Percentiles rank a stretch among this genome's conserved stretches.
These are phyloP conservation scores for Microsporum ferrugineum DNA, from an alignment of 2,329 filamentous ascomycete species.

Conservation along the genomic window DNA sequence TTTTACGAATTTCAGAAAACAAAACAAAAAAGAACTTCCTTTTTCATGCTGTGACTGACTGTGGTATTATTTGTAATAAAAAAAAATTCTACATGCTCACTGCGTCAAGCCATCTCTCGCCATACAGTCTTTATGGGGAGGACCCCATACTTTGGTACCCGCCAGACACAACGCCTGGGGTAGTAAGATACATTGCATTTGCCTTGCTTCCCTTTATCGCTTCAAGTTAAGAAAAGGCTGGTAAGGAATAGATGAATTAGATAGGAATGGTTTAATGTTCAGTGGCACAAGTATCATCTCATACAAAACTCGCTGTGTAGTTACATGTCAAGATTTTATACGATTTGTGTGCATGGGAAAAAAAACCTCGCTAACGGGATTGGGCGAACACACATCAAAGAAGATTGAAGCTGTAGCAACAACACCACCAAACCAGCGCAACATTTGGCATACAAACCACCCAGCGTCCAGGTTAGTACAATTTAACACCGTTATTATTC, in stretches of 20 bases:
- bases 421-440: conserved; percentile 22
- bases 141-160: not conserved
- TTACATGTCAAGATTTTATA: conserved; percentile 18
- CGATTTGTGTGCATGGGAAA: not conserved
- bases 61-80: conserved; percentile 1
- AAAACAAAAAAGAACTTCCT: not conserved
- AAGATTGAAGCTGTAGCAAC: not conserved
- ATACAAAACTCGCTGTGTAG: not conserved
- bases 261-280: too few relatives aligned
- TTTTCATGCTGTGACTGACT: not conserved
- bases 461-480: not conserved
- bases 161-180: not conserved
- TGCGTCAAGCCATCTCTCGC: not conserved
- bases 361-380: conserved; percentile 35
- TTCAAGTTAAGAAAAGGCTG: too few relatives aligned
- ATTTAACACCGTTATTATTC: not conserved
- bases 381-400: conserved; percentile 21
- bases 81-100: not conserved
- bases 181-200: not conserved
- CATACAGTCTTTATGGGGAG: not conserved
- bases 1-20: not conserved
- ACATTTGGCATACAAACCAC: not conserved
- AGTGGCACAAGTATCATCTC: not conserved
- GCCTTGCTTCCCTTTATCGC: too few relatives aligned
- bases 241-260: too few relatives aligned